Percentiles rank a stretch among this genome's conserved stretches.
phyloP scores from a whole-genome alignment of 2,329 filamentous ascomycete species.

The Xenosphaeropsis pyriputrescens region DNA sequence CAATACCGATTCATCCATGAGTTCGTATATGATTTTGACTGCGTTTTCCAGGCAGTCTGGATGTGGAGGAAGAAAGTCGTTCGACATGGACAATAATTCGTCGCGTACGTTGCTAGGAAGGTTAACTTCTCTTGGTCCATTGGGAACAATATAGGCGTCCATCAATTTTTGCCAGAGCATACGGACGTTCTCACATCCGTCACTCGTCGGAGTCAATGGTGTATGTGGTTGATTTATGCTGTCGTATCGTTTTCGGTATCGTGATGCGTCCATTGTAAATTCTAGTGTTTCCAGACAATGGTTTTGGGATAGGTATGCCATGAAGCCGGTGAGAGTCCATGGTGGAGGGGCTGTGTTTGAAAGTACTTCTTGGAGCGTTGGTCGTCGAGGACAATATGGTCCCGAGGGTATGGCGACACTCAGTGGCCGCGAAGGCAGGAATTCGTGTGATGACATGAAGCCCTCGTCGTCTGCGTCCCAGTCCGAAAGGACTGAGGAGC shows the following conservation, averaged over 20 bases:
- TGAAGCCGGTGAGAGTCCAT: slow-evolving; percentile 85
- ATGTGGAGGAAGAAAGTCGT: slow-evolving; percentile 47
- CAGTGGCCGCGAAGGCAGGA: slow-evolving; percentile 25
- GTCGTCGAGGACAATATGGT: slow-evolving; percentile 43
- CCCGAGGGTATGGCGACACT: slow-evolving; percentile 26
- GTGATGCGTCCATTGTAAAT: slow-evolving; percentile 86
- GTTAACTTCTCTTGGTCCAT: slow-evolving; percentile 78
- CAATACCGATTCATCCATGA: slow-evolving; percentile 95
- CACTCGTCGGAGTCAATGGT: slow-evolving; percentile 19
- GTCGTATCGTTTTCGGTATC: slow-evolving; percentile 47
- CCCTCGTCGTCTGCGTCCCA: slow-evolving; percentile 32
- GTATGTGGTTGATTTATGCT: slow-evolving; percentile 25
- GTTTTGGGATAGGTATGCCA: slow-evolving; percentile 92
- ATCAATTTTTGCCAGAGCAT: slow-evolving; percentile 80
- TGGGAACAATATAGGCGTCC: slow-evolving; percentile 79
- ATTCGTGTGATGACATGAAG: slow-evolving; percentile 30
- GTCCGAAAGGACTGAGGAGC: slow-evolving; percentile 18
- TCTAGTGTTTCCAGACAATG: slow-evolving; percentile 94
- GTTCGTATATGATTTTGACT: slow-evolving; percentile 76
- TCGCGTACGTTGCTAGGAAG: slow-evolving; percentile 77
- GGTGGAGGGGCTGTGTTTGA: slow-evolving; percentile 74
- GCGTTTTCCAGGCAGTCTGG: slow-evolving; percentile 70
- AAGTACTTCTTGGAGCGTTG: slow-evolving; percentile 75
- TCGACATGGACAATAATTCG: slow-evolving; percentile 51
- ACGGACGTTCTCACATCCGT: slow-evolving; percentile 42